Evolutionary conservation across 768 basidiomycete genomes (phyloP).

Genomic region (Termitomyces sp.): DNA sequence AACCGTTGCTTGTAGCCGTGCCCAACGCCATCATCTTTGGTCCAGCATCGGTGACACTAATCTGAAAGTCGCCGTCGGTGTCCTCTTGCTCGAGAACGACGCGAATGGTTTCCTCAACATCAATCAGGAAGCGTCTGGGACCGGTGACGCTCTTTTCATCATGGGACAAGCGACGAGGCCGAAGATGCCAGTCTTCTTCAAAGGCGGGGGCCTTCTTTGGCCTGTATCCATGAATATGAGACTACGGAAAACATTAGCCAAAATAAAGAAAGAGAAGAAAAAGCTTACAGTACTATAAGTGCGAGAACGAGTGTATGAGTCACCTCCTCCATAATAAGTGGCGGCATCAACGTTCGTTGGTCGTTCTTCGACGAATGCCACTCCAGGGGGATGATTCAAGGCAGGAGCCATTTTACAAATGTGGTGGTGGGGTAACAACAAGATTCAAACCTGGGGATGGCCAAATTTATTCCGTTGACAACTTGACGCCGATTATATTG

Average conservation of each 20-base stretch:
- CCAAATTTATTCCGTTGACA: slow-evolving; percentile 1
- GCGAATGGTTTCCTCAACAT: slow-evolving; percentile 97
- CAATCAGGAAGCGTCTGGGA: slow-evolving; percentile 90
- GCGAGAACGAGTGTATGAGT: slow-evolving; percentile 76
- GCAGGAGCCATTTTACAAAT: slow-evolving; percentile 50
- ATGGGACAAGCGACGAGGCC: slow-evolving; percentile 83
- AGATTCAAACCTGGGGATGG: background rate
- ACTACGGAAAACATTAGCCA: slow-evolving; percentile 33
- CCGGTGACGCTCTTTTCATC: slow-evolving; percentile 82
- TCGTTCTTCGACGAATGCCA: slow-evolving; percentile 64
- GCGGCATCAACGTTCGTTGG: slow-evolving; percentile 65
- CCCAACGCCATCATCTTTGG: slow-evolving; percentile 96
- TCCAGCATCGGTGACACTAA: slow-evolving; percentile 93
- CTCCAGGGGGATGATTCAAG: slow-evolving; percentile 58
- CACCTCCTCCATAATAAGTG: slow-evolving; percentile 79
- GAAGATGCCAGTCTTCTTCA: slow-evolving; percentile 69
- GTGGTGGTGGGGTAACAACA: slow-evolving; percentile 6
- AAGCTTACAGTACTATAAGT: slow-evolving; percentile 82
- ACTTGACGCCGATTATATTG: background rate
- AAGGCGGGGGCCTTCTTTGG: slow-evolving; percentile 71
- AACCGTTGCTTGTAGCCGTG: slow-evolving; percentile 95
- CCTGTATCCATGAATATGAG: slow-evolving; percentile 67
- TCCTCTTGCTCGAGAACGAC: slow-evolving; percentile 97
- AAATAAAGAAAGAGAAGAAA: slow-evolving; percentile 1
- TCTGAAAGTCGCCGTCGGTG: slow-evolving; percentile 95